Percentiles rank a stretch among this genome's conserved stretches.
phyloP scores from a whole-genome alignment of 2,329 filamentous ascomycete genomes.

The Hypoxylon sp. region DNA sequence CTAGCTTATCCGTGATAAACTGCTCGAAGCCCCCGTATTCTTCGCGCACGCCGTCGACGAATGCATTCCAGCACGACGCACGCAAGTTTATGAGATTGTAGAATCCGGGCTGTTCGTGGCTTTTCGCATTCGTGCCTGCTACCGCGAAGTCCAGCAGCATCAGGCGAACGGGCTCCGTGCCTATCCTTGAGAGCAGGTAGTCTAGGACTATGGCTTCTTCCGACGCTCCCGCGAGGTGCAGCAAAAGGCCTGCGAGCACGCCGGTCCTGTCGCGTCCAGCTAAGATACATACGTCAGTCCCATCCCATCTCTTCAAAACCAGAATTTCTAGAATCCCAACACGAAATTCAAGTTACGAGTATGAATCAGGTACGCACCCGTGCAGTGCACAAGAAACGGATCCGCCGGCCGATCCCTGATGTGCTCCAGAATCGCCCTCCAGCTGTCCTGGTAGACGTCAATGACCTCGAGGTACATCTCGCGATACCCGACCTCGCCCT shows the following conservation, averaged over 20 bases:
- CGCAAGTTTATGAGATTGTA: slow-evolving; percentile 63
- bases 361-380: slow-evolving; percentile 61
- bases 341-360: background rate
- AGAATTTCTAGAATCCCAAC: background rate
- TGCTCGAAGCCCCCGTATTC: slow-evolving; percentile 65
- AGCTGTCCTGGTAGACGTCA: slow-evolving; percentile 59
- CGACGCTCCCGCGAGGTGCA: slow-evolving; percentile 64
- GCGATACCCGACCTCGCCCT: slow-evolving; percentile 62
- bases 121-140: slow-evolving; percentile 56
- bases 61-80: slow-evolving; percentile 62
- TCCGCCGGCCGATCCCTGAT: slow-evolving; percentile 63
- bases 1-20: slow-evolving; percentile 63
- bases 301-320: slow-evolving; percentile 2
- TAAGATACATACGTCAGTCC: slow-evolving; percentile 46
- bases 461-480: slow-evolving; percentile 65
- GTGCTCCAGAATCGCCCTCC: slow-evolving; percentile 64
- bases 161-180: slow-evolving; percentile 66
- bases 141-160: slow-evolving; percentile 62
- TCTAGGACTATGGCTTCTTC: slow-evolving; percentile 62
- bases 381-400: slow-evolving; percentile 69
- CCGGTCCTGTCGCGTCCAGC: slow-evolving; percentile 70
- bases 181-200: slow-evolving; percentile 69
- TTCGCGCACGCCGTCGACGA: slow-evolving; percentile 60
- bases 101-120: slow-evolving; percentile 63
- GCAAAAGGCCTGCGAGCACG: slow-evolving; percentile 65